Conservation (phyloP, 208 protist genomes). For the Trypanosoma brucei region DNA sequence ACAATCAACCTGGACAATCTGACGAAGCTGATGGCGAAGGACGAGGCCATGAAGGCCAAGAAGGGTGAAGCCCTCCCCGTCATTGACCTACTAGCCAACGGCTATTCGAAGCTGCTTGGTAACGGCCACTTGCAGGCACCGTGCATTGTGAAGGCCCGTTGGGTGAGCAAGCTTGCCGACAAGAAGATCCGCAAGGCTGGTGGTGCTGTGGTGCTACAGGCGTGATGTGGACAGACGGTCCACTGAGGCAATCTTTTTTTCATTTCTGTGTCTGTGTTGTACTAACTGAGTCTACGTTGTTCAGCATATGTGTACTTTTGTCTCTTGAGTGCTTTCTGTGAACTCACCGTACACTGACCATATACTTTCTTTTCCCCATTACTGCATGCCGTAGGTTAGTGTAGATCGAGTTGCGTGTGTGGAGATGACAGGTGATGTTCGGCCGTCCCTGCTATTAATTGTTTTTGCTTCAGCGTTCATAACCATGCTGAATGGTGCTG, state of each 20-base stretch:
- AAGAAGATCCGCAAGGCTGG: constrained; percentile 99
- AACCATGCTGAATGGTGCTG: no score
- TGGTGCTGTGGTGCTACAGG: constrained; percentile 96
- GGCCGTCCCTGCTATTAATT: no score
- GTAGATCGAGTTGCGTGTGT: not conserved
- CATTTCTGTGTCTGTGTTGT: constrained; percentile 1
- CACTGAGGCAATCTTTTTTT: constrained; percentile 9
- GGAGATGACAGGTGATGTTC: not conserved
- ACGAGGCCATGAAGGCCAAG: constrained; percentile 75
- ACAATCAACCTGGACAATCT: constrained; percentile 99
- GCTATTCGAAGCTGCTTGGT: constrained; percentile 99
- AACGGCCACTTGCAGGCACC: constrained; percentile 98
- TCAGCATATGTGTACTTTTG: not conserved
- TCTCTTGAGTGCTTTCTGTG: not conserved
- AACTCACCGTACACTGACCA: not conserved
- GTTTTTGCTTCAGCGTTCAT: no score
- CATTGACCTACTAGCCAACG: constrained; percentile 95
- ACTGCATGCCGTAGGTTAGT: constrained; percentile 1
- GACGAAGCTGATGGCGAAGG: constrained; percentile 95
- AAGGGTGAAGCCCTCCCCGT: constrained; percentile 93
- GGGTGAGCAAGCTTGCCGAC: constrained; percentile 98
- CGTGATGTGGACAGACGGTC: constrained; percentile 61
- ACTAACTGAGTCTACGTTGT: not conserved
- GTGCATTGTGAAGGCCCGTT: constrained; percentile 99
- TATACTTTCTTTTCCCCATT: constrained; percentile 8